Base-by-base conservation (phyloP, 805 yeast genomes). In the Cyberlindnera saturnus region DNA sequence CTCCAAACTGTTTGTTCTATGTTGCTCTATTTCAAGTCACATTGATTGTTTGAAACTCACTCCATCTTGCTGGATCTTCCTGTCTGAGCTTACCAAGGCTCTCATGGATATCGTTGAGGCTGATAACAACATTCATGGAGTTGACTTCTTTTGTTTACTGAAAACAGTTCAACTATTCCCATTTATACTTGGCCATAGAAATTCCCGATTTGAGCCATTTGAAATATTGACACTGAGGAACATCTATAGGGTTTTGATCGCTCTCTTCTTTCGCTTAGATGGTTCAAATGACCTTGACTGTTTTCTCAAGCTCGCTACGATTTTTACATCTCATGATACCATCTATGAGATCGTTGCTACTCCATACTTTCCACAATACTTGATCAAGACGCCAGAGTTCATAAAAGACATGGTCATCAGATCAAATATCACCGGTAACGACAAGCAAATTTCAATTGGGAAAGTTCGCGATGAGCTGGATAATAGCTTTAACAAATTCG, bases 31-130 rank as follows among this genome's bases (percentile, higher is more conserved):
- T 1, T 54, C 59, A 2, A 39, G 45, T 6, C 55, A 53, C 36
- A 38, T 55, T 30, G 50, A 51, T 10, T 7, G 43, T 11, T 18
- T 50, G 7, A 31, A 15, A 3, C 34, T 18, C 14, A 40, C 43
- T 16, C 37, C 56, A 8, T 48, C 52, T 5, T 49, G 52, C 17
- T 54, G 57, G 56, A 41, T 51, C 2, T 32, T 50, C 3, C 42
- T 50, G 6, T 31, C 45, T 13, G 55, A 49, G 19, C 33, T 53
- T 3, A 43, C 47, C 1, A 40, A 41, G 5, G 38, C 47, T 14
- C 23, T 56, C 4, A 10, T 30, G 3, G 30, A 30, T 8, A 40
- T 49, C 6, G 9, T 56, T 10, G 20, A 32, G 13, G 26, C n/a
- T 8, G 57, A 53, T n/a, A 39, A 32, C 14, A 51, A 49, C 35